Percentiles rank a stretch among this genome's conserved stretches.
Conservation (phyloP, 2,329 filamentous ascomycete species). For the Macrophomina phaseolina region DNA sequence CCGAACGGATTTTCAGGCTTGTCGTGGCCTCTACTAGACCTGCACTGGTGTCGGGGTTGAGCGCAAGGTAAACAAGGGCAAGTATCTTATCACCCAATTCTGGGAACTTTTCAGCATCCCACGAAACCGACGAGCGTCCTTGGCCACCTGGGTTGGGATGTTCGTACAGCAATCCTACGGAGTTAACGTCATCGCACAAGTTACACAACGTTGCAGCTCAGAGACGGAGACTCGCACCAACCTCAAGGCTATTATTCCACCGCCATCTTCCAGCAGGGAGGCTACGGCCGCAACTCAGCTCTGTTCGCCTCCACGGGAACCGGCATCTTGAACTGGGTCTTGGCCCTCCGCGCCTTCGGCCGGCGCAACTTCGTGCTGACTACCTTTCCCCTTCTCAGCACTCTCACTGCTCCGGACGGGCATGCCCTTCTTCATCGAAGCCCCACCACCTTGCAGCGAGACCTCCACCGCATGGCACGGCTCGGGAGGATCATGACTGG, state of each 20-base stretch:
- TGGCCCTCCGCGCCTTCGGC: conserved; percentile 49
- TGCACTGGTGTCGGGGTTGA: conserved; percentile 30
- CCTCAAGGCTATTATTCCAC: conserved; percentile 32
- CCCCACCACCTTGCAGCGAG: conserved; percentile 34
- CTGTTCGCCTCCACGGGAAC: conserved; percentile 50
- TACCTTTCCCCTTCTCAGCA: conserved; percentile 54
- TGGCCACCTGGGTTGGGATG: conserved; percentile 26
- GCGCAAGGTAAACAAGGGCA: conserved; percentile 44
- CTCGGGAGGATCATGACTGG: conserved; percentile 45
- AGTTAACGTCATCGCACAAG: conserved; percentile 29
- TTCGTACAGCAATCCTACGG: conserved; percentile 33
- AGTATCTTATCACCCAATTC: conserved; percentile 42
- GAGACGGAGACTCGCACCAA: too few relatives aligned
- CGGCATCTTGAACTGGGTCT: conserved; percentile 52
- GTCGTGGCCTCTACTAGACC: conserved; percentile 53
- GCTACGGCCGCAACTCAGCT: conserved; percentile 36
- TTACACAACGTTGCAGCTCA: too few relatives aligned
- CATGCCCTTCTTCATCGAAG: conserved; percentile 45
- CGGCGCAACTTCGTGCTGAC: conserved; percentile 51
- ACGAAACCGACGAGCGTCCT: conserved; percentile 52
- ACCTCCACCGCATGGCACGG: conserved; percentile 30
- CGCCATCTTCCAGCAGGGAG: conserved; percentile 40
- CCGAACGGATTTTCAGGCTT: conserved; percentile 49
- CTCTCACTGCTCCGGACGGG: conserved; percentile 58
- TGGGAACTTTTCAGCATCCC: conserved; percentile 53